Conservation (phyloP, 768 basidiomycete species). For the Clitopilus passeckerianus region DNA sequence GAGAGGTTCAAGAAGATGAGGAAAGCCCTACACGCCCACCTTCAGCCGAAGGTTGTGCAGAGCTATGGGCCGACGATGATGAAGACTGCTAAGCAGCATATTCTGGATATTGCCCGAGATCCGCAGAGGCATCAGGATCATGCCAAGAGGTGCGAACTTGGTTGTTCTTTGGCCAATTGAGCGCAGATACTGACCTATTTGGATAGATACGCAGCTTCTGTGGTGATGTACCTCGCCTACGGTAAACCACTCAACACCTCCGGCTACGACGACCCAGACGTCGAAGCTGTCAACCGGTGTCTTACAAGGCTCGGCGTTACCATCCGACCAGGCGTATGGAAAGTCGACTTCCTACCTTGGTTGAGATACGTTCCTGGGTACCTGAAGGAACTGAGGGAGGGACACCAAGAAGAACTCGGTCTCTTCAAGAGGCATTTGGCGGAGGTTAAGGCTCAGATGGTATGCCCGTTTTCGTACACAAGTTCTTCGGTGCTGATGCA, state of each 20-base stretch:
- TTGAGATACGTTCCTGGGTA: constrained; percentile 56
- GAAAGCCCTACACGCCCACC: constrained; percentile 55
- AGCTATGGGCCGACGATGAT: constrained; percentile 47
- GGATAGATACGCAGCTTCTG: constrained; percentile 41
- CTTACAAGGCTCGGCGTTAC: constrained; percentile 40
- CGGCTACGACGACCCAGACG: constrained; percentile 39
- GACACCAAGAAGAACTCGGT: constrained; percentile 49
- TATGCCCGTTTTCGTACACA: constrained; percentile 14
- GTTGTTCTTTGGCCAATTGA: not conserved
- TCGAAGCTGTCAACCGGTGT: constrained; percentile 40
- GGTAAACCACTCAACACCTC: constrained; percentile 29
- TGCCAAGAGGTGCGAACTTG: constrained; percentile 32
- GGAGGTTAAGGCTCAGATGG: constrained; percentile 41
- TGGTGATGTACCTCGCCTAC: constrained; percentile 48
- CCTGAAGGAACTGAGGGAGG: constrained; percentile 47
- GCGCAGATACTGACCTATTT: not conserved
- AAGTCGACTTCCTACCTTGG: constrained; percentile 39
- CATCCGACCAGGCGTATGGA: constrained; percentile 39
- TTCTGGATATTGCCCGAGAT: constrained; percentile 36
- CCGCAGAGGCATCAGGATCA: constrained; percentile 50
- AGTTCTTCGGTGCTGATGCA: not conserved
- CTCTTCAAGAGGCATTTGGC: constrained; percentile 51
- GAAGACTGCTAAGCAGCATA: constrained; percentile 35
- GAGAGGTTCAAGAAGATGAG: constrained; percentile 60
- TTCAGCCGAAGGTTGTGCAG: constrained; percentile 47